Evolutionary conservation across 2,329 filamentous ascomycete genomes (phyloP).

Genomic region (Gremmenia infestans): DNA sequence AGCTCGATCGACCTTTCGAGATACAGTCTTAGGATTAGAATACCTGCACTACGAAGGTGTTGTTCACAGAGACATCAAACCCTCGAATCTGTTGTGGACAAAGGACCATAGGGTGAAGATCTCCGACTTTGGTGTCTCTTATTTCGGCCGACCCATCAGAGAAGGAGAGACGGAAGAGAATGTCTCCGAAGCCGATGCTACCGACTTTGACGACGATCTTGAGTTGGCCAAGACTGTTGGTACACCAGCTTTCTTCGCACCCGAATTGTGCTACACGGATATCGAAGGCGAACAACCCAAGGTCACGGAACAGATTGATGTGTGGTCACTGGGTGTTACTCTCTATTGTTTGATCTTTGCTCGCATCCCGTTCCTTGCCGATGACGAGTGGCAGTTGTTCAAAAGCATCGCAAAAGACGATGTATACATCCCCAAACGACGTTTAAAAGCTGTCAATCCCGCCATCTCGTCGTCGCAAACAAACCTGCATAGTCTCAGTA

Average conservation of each 20-base stretch:
- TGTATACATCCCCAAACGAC: conserved; percentile 78
- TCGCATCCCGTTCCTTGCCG: conserved; percentile 85
- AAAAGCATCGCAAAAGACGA: conserved; percentile 86
- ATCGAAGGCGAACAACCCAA: conserved; percentile 62
- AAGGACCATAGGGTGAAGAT: conserved; percentile 87
- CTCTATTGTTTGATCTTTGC: conserved; percentile 94
- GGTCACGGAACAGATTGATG: conserved; percentile 89
- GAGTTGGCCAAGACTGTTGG: conserved; percentile 98
- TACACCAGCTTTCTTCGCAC: conserved; percentile 95
- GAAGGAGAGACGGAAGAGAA: conserved; percentile 75
- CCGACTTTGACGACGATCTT: conserved; percentile 84
- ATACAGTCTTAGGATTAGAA: conserved; percentile 88
- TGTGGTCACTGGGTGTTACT: conserved; percentile 95
- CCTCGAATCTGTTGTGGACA: conserved; percentile 86
- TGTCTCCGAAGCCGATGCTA: conserved; percentile 74
- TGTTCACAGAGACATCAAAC: conserved; percentile 80
- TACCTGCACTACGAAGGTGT: conserved; percentile 88
- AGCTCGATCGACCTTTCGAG: conserved; percentile 79
- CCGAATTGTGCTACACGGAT: conserved; percentile 90
- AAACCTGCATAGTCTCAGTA: conserved; percentile 51
- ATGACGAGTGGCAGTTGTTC: conserved; percentile 90
- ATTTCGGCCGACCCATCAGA: conserved; percentile 82
- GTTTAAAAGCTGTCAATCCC: conserved; percentile 70
- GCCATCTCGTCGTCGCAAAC: conserved; percentile 50
- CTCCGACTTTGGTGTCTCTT: conserved; percentile 97